phyloP scores from a whole-genome alignment of 305 asterid genomes.

The Fraxinus dipetala region DNA sequence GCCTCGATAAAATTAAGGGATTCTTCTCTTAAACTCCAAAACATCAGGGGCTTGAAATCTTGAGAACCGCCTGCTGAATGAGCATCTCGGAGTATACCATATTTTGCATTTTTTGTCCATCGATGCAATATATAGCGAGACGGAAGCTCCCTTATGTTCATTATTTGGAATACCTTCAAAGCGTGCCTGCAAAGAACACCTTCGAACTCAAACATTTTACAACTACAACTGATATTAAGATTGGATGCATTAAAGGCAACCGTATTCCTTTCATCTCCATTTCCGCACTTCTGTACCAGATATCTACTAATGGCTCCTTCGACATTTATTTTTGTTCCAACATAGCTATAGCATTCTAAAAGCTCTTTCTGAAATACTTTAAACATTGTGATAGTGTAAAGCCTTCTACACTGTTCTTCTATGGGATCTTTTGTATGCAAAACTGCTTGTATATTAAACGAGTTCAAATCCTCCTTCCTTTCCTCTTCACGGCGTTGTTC shows the following conservation, averaged over 20 bases:
- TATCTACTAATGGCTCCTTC: slow-evolving; percentile 83
- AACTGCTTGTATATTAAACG: slow-evolving; percentile 66
- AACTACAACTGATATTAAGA: slow-evolving; percentile 78
- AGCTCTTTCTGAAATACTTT: slow-evolving; percentile 93
- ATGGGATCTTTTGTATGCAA: slow-evolving; percentile 91
- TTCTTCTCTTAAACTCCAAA: slow-evolving; percentile 94
- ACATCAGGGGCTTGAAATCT: slow-evolving; percentile 74
- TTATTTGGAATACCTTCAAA: slow-evolving; percentile 73
- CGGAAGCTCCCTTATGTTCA: slow-evolving; percentile 90
- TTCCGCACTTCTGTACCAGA: slow-evolving; percentile 80
- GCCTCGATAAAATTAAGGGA: slow-evolving; percentile 73
- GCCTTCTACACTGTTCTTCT: slow-evolving; percentile 87
- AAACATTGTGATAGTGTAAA: slow-evolving; percentile 72
- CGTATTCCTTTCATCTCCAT: slow-evolving; percentile 74
- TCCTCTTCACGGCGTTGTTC: slow-evolving; percentile 85
- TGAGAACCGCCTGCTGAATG: slow-evolving; percentile 70
- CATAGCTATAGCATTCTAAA: slow-evolving; percentile 77
- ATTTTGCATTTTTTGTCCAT: slow-evolving; percentile 80
- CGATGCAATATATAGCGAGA: slow-evolving; percentile 76
- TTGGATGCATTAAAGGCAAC: slow-evolving; percentile 85
- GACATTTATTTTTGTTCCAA: slow-evolving; percentile 78
- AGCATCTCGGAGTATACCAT: slow-evolving; percentile 64
- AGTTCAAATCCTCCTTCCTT: slow-evolving; percentile 76
- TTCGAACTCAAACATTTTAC: slow-evolving; percentile 91
- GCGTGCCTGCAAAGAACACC: slow-evolving; percentile 88